Base-by-base conservation (phyloP, 352 stramenopile genomes). In the Globisporangium sylvaticum region DNA sequence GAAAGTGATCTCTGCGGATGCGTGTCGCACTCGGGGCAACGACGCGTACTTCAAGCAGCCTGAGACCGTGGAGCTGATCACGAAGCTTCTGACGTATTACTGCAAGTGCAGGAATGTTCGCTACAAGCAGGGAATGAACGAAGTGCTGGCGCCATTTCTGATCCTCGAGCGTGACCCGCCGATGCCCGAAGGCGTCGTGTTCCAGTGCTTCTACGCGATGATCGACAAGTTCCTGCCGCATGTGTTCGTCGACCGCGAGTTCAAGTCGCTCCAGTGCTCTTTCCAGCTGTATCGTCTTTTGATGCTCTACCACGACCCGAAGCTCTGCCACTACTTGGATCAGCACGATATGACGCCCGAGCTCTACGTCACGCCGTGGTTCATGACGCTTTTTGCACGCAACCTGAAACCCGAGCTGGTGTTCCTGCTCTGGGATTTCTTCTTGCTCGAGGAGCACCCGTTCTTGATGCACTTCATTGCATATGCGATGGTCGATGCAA, bases 101-200 rank as follows among this genome's bases (percentile, higher is more conserved):
- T 97, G 92, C 87, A 97, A 97, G 67, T 83, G 78, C 59, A 85
- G 92, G 55, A 91, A 74, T 44, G 84, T 97, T 58, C 72, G 77
- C 24, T 98, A 98, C 87, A 98, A 98, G 62, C 92, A 98, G 75
- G 93, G 93, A 18, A 96, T 98, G 91, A 97, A 98, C 72, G 93
- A 98, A 71, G 90, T 98, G 54, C 74, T 98, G 4, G 92, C 93
- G 18, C 93, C 93, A 1, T 97, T 98, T 65, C 64, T 98, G 27
- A 76, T 97, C 58, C 79, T 97, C 32, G 71, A 81, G 32, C 66
- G 74, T n/a, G 64, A 59, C 18, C 68, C 70, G 14, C 68, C 74
- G 20, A 62, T 92, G 67, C 67, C 87, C 0, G 86, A 94, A 14
- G 73, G 83, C 1, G 78, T 88, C 48, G 77, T 97, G 12, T 96